A percentile compares a stretch with the other conserved stretches of the same genome.
These are phyloP conservation scores for Fallopia convolvulus DNA, from an alignment of 148 eudicot species.

Conservation along the genomic window DNA sequence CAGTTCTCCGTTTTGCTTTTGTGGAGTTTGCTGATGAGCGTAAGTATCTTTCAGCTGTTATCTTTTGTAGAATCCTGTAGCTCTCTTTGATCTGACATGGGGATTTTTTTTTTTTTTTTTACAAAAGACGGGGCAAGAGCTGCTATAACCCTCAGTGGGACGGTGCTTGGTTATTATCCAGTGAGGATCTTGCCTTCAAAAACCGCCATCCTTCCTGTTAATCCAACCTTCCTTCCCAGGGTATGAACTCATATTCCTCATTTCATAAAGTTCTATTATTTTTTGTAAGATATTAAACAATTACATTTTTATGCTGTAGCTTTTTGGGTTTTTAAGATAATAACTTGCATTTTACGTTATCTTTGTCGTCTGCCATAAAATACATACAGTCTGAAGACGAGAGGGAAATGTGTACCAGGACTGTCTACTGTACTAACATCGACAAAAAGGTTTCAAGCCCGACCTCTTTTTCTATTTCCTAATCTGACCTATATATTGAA, in stretches of 20 bases:
- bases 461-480: background rate
- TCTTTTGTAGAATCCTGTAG: background rate
- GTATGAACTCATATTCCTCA: constrained; percentile 30
- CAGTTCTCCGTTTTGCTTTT: constrained; percentile 96
- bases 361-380: background rate
- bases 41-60: constrained; percentile 26
- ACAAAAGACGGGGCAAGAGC: constrained; percentile 76
- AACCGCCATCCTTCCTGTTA: constrained; percentile 98
- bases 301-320: background rate
- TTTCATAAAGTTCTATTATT: background rate
- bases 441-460: constrained; percentile 57
- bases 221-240: constrained; percentile 88
- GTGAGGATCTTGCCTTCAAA: constrained; percentile 91
- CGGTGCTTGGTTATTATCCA: constrained; percentile 96
- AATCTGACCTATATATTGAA: background rate
- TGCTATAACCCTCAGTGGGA: constrained; percentile 80
- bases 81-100: background rate
- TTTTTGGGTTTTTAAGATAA: background rate
- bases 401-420: constrained; percentile 90
- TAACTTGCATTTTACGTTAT: background rate
- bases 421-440: constrained; percentile 96
- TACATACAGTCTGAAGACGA: constrained; percentile 74
- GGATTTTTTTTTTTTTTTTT: background rate
- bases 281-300: background rate
- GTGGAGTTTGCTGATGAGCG: constrained; percentile 89